Percentiles rank a stretch among this genome's conserved stretches.
phyloP scores from a whole-genome alignment of 495 filamentous ascomycete species.

The Xylaria grammica region DNA sequence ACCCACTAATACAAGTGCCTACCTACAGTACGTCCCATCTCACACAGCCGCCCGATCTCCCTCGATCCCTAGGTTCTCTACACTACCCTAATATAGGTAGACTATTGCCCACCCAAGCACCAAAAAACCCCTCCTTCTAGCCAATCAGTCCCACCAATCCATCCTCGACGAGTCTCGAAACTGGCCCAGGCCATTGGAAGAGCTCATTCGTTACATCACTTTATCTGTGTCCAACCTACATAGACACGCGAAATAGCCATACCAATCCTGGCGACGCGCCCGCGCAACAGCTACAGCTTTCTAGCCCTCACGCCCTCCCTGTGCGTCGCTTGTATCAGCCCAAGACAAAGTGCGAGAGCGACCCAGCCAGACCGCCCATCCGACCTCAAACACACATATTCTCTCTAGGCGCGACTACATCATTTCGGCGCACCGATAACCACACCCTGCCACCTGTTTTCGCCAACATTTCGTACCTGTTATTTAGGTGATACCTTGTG shows the following conservation, averaged over 20 bases:
- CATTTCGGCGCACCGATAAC: conserved; percentile 15
- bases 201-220: conserved; percentile 44
- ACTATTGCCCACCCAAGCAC: conserved; percentile 13
- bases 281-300: conserved; percentile 4
- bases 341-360: conserved; percentile 21
- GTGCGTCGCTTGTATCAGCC: conserved; percentile 14
- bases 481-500: conserved; percentile 22
- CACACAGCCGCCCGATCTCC: neutral
- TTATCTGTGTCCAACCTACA: conserved; percentile 2
- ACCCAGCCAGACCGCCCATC: conserved; percentile 13
- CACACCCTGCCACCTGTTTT: conserved; percentile 13
- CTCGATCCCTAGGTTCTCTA: conserved; percentile 4
- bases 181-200: conserved; percentile 25
- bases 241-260: neutral
- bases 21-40: too few species aligned
- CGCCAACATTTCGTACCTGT: conserved; percentile 8
- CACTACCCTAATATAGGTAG: neutral
- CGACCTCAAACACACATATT: conserved; percentile 15
- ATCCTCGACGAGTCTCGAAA: conserved; percentile 30
- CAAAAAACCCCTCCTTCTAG: conserved; percentile 24
- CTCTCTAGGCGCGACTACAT: conserved; percentile 9
- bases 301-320: conserved; percentile 4
- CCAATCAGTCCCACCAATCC: conserved; percentile 44
- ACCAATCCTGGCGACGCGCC: conserved; percentile 10
- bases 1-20: too few species aligned